Conservation (phyloP, 208 protist genomes). For the Angomonas ambiguus region DNA sequence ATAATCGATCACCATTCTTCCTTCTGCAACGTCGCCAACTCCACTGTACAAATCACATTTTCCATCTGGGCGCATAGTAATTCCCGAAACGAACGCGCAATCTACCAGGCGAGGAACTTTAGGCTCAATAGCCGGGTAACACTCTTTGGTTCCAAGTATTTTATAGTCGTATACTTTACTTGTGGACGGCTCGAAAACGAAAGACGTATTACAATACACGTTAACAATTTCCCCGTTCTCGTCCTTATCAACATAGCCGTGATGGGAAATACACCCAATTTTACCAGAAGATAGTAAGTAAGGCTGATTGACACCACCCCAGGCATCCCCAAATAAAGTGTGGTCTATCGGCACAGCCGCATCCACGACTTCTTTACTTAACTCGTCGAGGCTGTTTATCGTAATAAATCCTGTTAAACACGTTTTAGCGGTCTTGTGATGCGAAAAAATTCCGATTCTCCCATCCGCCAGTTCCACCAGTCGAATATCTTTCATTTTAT, state of each 20-base stretch:
- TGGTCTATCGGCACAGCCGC: constrained; percentile 23
- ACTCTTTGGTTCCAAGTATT: constrained; percentile 37
- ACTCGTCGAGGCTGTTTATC: constrained; percentile 28
- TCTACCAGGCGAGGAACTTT: constrained; percentile 27
- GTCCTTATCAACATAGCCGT: constrained; percentile 24
- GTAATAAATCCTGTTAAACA: constrained; percentile 29
- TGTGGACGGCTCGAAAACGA: constrained; percentile 26
- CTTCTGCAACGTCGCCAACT: constrained; percentile 28
- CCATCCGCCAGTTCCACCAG: constrained; percentile 23
- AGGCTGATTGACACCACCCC: constrained; percentile 43
- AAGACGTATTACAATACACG: constrained; percentile 39
- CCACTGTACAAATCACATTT: constrained; percentile 56
- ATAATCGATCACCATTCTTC: constrained; percentile 48
- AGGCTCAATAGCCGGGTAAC: constrained; percentile 27
- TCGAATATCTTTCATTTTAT: constrained; percentile 39
- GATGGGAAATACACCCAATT: constrained; percentile 39
- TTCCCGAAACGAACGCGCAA: constrained; percentile 50
- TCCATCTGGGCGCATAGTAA: constrained; percentile 45
- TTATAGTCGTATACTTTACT: constrained; percentile 20
- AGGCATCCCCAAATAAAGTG: constrained; percentile 22
- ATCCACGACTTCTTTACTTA: constrained; percentile 19
- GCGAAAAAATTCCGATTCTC: constrained; percentile 35
- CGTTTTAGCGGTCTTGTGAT: constrained; percentile 18
- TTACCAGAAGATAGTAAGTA: constrained; percentile 31
- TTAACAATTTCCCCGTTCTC: constrained; percentile 32